Evolutionary conservation across 176 grass and related monocot genomes (phyloP), one percentile per base, ranked within the genome.

Genomic region (Rhynchospora tenuis): DNA sequence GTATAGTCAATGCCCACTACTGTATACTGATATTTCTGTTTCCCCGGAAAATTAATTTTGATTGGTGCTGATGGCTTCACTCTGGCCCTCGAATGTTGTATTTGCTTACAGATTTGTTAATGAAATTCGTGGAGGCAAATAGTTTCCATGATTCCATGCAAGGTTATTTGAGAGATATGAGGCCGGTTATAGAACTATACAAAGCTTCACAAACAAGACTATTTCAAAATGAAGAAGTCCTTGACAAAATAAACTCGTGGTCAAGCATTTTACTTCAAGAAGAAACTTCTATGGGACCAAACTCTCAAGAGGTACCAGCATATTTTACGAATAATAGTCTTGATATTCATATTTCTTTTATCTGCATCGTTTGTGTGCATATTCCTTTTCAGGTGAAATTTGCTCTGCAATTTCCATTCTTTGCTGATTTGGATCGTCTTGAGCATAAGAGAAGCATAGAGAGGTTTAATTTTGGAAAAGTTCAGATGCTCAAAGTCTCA

Each of bases 391-490:
- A 94, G 94, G 85, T 91, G 65, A 88, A 94, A 0, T 78, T 94
- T 83, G 55, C 81, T 67, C 81, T 97, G 3, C 85, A 86, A 4
- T 92, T 81, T 88, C 94, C 92, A 10, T 92, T 91, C 70, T 97
- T 88, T 55, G 46, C 85, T 51, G 89, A 85, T 67, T 59, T 97
- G 78, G 94, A 97, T 50, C 85, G 90, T 19, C 71, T 97, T 44
- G 87, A 89, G 54, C 94, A 97, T 76, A 97, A 86, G 84, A 86
- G 85, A 81, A 88, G 74, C 76, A 97, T 98, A 23, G 92, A 98
- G 87, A 51, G 73, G 72, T 89, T 94, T 76, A 79, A 88, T 74
- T 17, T 19, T 76, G 67, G 31, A 15, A 62, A 54, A 16, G 70
- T 71, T 62, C 51, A 43, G 0, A 88, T 90, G 83, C 69, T 86